Percentiles rank a stretch among this genome's conserved stretches.
Conservation (phyloP, 371 early-diverging fungal genomes). For the Mucor plumbeus region DNA sequence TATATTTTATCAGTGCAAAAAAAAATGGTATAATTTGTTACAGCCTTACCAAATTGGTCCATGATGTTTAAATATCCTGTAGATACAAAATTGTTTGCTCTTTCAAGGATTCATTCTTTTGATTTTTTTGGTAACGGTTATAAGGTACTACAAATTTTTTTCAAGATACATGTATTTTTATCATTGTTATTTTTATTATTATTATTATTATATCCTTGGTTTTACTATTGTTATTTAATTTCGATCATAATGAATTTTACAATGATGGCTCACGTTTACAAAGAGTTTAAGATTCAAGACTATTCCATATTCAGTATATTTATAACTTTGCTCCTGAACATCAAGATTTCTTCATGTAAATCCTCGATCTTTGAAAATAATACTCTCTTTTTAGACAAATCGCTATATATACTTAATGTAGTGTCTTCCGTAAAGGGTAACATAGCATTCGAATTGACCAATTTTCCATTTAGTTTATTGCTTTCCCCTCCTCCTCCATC, state of each 20-base stretch:
- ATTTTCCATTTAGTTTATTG: not conserved
- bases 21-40: too few species aligned
- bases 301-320: not conserved
- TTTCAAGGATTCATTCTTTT: not conserved
- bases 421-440: constrained; percentile 1
- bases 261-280: not conserved
- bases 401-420: not conserved
- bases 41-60: constrained; percentile 8
- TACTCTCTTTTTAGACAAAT: not conserved
- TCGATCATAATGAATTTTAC: too few species aligned
- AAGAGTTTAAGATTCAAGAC: not conserved
- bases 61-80: constrained; percentile 2
- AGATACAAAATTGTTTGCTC: not conserved
- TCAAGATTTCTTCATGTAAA: not conserved
- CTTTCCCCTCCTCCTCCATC: not conserved
- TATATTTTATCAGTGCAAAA: too few species aligned
- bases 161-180: not conserved
- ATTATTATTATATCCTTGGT: too few species aligned
- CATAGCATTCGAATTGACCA: not conserved
- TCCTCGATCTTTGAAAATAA: not conserved
- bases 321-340: not conserved
- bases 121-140: not conserved
- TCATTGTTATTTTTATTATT: too few species aligned
- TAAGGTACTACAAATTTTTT: not conserved
- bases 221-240: too few species aligned